Evolutionary conservation across 2,329 filamentous ascomycete genomes (phyloP).

Genomic region (Diaporthe citri): DNA sequence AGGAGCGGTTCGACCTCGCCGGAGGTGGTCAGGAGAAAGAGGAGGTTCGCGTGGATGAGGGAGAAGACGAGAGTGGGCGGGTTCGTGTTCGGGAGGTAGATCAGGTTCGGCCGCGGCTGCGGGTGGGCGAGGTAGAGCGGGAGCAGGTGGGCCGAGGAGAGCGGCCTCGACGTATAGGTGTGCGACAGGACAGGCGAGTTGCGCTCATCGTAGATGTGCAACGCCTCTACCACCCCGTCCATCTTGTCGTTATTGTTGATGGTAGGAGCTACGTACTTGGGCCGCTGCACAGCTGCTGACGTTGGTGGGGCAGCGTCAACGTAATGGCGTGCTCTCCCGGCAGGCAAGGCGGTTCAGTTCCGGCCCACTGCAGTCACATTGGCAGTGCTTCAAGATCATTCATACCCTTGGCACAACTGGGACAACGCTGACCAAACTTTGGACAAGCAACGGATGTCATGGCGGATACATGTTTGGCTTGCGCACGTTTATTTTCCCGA

Average conservation of each 20-base stretch:
- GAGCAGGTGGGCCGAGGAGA: constrained; percentile 80
- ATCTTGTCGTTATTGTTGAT: constrained; percentile 56
- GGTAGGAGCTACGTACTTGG: not conserved
- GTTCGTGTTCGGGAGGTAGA: constrained; percentile 85
- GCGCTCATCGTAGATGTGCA: constrained; percentile 97
- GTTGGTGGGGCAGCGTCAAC: constrained; percentile 13
- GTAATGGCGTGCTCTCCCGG: not conserved
- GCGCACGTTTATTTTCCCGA: too few relatives aligned
- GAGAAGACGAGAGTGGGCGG: constrained; percentile 92
- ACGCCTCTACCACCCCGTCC: constrained; percentile 90
- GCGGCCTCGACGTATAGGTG: constrained; percentile 85
- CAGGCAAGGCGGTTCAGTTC: constrained; percentile 37
- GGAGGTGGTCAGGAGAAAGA: constrained; percentile 88
- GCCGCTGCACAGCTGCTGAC: constrained; percentile 4
- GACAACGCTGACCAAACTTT: too few relatives aligned
- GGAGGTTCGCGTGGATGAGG: constrained; percentile 85
- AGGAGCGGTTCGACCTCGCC: constrained; percentile 90
- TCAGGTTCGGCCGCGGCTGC: constrained; percentile 83
- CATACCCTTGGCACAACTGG: too few relatives aligned
- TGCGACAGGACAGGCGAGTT: constrained; percentile 91
- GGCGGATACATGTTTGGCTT: too few relatives aligned
- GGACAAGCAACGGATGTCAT: too few relatives aligned
- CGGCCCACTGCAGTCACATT: too few relatives aligned
- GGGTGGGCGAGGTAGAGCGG: constrained; percentile 89
- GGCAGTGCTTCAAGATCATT: too few relatives aligned